Percentiles rank a stretch among this genome's conserved stretches.
These are phyloP conservation scores for Wickerhamiella pararugosa DNA, from an alignment of 1,139 yeast genomes.

Conservation along the genomic window DNA sequence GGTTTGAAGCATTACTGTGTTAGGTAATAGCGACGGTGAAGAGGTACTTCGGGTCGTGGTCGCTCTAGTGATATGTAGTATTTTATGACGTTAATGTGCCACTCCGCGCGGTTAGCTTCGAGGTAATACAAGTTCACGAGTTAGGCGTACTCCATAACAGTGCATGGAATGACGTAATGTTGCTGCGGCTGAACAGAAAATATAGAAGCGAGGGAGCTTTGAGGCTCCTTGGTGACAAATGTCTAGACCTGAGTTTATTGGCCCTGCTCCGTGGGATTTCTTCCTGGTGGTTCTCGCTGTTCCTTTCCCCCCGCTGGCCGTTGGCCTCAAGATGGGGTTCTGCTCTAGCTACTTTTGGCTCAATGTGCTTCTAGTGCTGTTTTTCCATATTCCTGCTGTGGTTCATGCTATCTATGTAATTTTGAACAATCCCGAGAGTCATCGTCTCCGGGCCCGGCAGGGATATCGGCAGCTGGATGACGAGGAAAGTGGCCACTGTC, in stretches of 20 bases:
- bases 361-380: conserved; percentile 8
- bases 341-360: conserved; percentile 8
- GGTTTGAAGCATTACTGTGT: neutral
- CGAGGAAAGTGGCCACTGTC: neutral
- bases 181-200: too few species aligned
- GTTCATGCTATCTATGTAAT: conserved; percentile 8
- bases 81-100: too few species aligned
- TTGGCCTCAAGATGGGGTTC: conserved; percentile 12
- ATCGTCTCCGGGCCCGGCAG: neutral
- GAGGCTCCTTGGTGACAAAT: too few species aligned
- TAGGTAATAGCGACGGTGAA: too few species aligned
- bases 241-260: too few species aligned
- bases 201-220: too few species aligned
- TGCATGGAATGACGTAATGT: too few species aligned
- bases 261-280: conserved; percentile 5
- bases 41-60: too few species aligned
- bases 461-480: neutral
- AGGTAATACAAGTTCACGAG: too few species aligned
- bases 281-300: conserved; percentile 13
- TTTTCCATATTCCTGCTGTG: conserved; percentile 8
- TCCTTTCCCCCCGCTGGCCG: conserved; percentile 13
- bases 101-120: too few species aligned
- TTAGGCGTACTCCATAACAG: too few species aligned
- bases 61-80: too few species aligned
- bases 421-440: conserved; percentile 5